These are phyloP conservation scores for Leccinum longicurvipes DNA, from an alignment of 768 basidiomycete species.

Conservation along the genomic window DNA sequence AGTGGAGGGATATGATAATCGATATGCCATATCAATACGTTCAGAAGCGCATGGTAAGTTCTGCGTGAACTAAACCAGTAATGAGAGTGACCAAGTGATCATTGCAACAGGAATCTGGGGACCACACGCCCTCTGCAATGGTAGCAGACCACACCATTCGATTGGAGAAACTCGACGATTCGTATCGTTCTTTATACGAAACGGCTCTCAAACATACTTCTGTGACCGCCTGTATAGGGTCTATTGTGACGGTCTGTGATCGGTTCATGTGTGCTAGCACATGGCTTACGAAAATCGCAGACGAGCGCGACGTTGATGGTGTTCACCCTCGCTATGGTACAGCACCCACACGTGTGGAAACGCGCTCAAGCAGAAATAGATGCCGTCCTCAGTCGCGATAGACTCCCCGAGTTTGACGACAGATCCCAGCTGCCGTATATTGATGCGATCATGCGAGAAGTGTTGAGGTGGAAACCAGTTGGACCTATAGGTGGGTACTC, in stretches of 20 bases:
- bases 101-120: not conserved
- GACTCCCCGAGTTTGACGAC: slow-evolving; percentile 2
- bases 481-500: not conserved
- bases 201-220: not conserved
- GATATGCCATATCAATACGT: not conserved
- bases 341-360: slow-evolving; percentile 2
- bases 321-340: slow-evolving; percentile 8
- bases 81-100: not conserved
- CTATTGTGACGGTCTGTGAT: not conserved
- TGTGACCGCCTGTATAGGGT: not conserved
- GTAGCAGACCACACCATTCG: not conserved
- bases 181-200: not conserved
- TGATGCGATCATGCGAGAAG: slow-evolving; percentile 8
- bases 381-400: not conserved
- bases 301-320: not conserved
- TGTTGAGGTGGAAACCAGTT: not conserved
- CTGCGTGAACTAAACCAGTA: not conserved
- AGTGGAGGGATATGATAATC: not conserved
- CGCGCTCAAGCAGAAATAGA: slow-evolving; percentile 7
- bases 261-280: not conserved
- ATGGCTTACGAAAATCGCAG: not conserved
- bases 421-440: slow-evolving; percentile 5
- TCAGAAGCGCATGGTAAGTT: not conserved
- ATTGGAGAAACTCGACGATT: not conserved
- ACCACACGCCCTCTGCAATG: not conserved